These are phyloP conservation scores for Monosporascus ibericus DNA, from an alignment of 2,329 filamentous ascomycete genomes.

Conservation along the genomic window DNA sequence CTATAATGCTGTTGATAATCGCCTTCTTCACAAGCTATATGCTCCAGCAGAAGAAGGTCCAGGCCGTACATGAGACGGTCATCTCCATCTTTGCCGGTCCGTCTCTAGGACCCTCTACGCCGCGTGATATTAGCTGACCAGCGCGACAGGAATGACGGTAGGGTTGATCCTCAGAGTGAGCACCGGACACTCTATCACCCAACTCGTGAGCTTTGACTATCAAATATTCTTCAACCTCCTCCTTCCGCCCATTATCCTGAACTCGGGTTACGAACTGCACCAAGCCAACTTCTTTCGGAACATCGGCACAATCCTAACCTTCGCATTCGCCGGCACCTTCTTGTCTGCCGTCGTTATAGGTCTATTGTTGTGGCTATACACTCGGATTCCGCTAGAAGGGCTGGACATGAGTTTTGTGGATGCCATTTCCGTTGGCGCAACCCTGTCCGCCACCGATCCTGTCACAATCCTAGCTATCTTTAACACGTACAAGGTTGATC, in stretches of 20 bases:
- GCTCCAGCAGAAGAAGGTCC: conserved; percentile 92
- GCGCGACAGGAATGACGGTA: conserved; percentile 76
- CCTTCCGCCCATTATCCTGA: conserved; percentile 95
- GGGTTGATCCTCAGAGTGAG: conserved; percentile 81
- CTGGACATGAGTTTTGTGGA: conserved; percentile 88
- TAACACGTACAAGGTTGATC: conserved; percentile 98
- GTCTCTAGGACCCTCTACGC: conserved; percentile 3
- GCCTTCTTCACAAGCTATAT: conserved; percentile 97
- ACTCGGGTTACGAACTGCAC: conserved; percentile 93
- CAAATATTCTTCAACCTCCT: conserved; percentile 99
- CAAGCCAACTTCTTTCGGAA: conserved; percentile 99
- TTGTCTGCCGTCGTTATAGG: conserved; percentile 95
- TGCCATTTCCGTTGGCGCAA: conserved; percentile 93
- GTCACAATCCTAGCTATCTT: conserved; percentile 98
- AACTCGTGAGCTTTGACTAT: conserved; percentile 93
- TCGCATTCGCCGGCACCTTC: conserved; percentile 95
- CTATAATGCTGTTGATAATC: conserved; percentile 87
- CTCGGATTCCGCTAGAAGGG: conserved; percentile 76
- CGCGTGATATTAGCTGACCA: conserved; percentile 5
- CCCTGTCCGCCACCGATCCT: conserved; percentile 91
- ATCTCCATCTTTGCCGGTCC: conserved; percentile 93
- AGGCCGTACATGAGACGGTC: conserved; percentile 96
- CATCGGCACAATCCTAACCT: conserved; percentile 93
- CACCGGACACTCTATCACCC: conserved; percentile 76
- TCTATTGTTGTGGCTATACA: conserved; percentile 82